These are phyloP conservation scores for Fusarium mexicanum DNA, from an alignment of 2,329 filamentous ascomycete genomes.

Conservation along the genomic window DNA sequence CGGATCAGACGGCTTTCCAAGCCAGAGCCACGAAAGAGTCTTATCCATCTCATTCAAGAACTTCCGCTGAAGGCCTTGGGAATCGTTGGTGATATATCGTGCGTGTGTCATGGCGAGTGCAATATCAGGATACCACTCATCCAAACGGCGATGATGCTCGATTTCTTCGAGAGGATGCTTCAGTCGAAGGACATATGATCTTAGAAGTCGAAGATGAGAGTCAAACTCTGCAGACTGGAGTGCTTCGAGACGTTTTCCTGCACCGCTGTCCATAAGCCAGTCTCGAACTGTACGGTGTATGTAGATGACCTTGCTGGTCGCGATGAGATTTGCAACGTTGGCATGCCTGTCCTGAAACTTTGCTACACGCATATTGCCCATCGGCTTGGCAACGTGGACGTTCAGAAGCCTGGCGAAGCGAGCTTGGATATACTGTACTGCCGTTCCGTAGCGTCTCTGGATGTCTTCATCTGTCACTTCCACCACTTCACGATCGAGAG, in stretches of 20 bases:
- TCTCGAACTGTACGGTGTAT: constrained; percentile 13
- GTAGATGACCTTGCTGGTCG: constrained; percentile 4
- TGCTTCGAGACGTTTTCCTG: neutral
- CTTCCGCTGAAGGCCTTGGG: neutral
- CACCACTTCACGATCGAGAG: neutral
- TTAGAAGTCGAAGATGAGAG: constrained; percentile 1
- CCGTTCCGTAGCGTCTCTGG: neutral
- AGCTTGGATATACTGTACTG: neutral
- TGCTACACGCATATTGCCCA: neutral
- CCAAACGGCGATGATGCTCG: constrained; percentile 50
- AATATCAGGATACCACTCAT: constrained; percentile 53
- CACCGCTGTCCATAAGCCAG: constrained; percentile 1
- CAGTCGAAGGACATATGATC: constrained; percentile 42
- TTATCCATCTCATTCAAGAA: constrained; percentile 10
- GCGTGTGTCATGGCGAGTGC: constrained; percentile 51
- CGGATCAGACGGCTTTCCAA: neutral
- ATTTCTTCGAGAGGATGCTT: constrained; percentile 47
- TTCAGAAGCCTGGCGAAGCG: neutral
- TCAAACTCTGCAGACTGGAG: neutral
- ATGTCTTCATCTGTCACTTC: neutral
- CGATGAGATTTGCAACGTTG: neutral
- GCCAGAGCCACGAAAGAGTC: constrained; percentile 7
- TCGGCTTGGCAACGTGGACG: neutral
- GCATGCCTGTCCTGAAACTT: neutral
- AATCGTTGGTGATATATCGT: constrained; percentile 39